Base-by-base conservation (phyloP, 192 early-diverging fungal genomes). In the Entomortierella chlamydospora region DNA sequence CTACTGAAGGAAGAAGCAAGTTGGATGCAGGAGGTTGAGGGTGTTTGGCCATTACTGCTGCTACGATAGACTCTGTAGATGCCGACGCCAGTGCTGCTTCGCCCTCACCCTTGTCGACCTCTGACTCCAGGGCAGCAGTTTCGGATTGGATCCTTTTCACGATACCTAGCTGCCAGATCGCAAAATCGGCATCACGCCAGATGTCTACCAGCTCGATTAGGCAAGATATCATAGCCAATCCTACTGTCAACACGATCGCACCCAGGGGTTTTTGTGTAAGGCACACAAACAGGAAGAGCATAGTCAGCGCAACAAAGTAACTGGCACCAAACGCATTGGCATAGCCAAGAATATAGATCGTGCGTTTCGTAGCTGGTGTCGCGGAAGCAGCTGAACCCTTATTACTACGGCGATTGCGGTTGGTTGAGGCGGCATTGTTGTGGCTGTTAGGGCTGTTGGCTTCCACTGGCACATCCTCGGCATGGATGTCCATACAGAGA, bases 191-290 rank as follows among this genome's bases (percentile, higher is more conserved):
- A 66, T 81, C 69, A 34, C 78, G 56, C 70, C 71, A 76, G 4
- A 71, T 60, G 71, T 86, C 89, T 15, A 90, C 84, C 34, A 85
- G 28, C 47, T 91, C 87, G 9, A 86, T 62, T 34, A 83, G 63
- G 25, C 73, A 53, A 4, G 88, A 26, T 8, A 88, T 82, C 61
- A 84, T 73, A 28, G 84, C 57, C 39, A 89, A 42, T 22, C 84
- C 71, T 6, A 83, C 34, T 10, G 83, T 85, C 23, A 90, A 64
- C 81, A 86, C 85, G 30, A 92, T 76, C 13, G 89, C 92, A 17
- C 95, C 95, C 86, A 94, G 88, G 11, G 95, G 95, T 70, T 94
- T 93, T 72, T 95, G 94, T 25, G 91, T 86, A 67, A 93, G 71
- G 33, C 78, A 80, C 66, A 95, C 78, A 31, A 90, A 77, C 64